Percentiles rank a stretch among this genome's conserved stretches.
These are phyloP conservation scores for Coprinellus micaceus DNA, from an alignment of 768 basidiomycete genomes.

Conservation along the genomic window DNA sequence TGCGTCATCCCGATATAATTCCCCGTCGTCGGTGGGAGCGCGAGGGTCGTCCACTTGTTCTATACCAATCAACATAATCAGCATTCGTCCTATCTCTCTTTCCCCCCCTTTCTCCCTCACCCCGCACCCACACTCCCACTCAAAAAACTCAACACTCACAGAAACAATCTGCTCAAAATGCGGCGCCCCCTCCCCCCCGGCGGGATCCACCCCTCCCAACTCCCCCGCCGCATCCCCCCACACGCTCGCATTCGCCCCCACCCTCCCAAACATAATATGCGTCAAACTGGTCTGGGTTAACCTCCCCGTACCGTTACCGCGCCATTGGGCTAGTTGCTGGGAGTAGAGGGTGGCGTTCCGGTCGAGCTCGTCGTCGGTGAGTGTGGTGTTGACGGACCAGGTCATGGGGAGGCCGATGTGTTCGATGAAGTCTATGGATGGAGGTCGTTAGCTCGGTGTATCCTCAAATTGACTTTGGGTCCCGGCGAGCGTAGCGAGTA, in stretches of 20 bases:
- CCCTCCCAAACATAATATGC: neutral
- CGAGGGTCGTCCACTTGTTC: neutral
- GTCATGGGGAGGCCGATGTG: constrained; percentile 1
- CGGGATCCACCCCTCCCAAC: neutral
- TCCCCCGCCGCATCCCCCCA: neutral
- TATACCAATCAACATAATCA: no score
- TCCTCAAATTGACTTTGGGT: no score
- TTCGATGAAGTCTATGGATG: neutral
- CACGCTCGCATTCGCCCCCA: neutral
- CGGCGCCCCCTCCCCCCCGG: neutral
- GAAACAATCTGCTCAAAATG: constrained; percentile 1
- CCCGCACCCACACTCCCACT: no score
- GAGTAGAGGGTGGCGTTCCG: neutral
- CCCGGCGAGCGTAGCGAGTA: no score
- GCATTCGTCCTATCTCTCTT: no score
- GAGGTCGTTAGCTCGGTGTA: no score
- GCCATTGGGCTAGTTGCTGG: neutral
- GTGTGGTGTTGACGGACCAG: neutral
- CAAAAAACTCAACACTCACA: no score
- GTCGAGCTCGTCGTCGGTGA: constrained; percentile 1
- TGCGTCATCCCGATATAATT: neutral
- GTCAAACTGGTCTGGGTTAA: neutral
- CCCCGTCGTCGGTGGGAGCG: neutral
- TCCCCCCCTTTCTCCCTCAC: no score
- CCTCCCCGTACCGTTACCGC: neutral